phyloP scores from a whole-genome alignment of 2,329 filamentous ascomycete genomes.

The Teratosphaeria gauchensis region DNA sequence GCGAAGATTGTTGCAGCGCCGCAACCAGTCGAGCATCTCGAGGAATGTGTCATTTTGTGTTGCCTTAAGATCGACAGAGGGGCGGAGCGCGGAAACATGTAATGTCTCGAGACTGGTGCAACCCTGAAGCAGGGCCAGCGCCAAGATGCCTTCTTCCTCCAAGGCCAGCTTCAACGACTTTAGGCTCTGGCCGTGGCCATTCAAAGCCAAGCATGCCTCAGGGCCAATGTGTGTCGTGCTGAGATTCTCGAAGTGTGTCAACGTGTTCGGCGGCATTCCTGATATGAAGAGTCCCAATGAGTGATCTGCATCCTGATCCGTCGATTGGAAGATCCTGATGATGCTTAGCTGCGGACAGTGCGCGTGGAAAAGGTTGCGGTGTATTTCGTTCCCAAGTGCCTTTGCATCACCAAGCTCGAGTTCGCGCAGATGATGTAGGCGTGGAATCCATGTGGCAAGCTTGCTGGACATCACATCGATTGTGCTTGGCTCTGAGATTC shows the following conservation, averaged over 20 bases:
- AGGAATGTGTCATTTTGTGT: constrained; percentile 45
- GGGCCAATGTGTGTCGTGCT: constrained; percentile 46
- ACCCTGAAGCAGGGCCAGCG: constrained; percentile 38
- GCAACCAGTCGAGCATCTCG: constrained; percentile 46
- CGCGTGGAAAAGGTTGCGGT: constrained; percentile 43
- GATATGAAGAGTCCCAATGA: constrained; percentile 50
- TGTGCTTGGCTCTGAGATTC: constrained; percentile 30
- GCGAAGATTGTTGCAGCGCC: constrained; percentile 42
- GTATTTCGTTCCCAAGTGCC: constrained; percentile 46
- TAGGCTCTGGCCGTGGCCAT: constrained; percentile 46
- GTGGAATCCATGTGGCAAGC: constrained; percentile 50
- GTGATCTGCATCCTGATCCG: constrained; percentile 42
- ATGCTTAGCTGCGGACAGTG: constrained; percentile 53
- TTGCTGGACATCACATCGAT: constrained; percentile 42
- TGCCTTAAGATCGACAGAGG: constrained; percentile 38
- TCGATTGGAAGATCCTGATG: constrained; percentile 47
- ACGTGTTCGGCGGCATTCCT: constrained; percentile 45
- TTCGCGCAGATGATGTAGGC: constrained; percentile 47
- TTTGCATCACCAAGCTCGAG: constrained; percentile 54
- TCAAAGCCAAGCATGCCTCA: constrained; percentile 46
- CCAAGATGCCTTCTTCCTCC: constrained; percentile 37
- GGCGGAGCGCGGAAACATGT: constrained; percentile 38
- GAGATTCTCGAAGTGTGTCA: constrained; percentile 51
- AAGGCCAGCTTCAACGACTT: constrained; percentile 44
- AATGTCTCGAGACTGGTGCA: constrained; percentile 43